Evolutionary conservation across 352 stramenopile species (phyloP), one percentile per base, ranked within the genome.

Genomic region (Globisporangium acanthophoron): DNA sequence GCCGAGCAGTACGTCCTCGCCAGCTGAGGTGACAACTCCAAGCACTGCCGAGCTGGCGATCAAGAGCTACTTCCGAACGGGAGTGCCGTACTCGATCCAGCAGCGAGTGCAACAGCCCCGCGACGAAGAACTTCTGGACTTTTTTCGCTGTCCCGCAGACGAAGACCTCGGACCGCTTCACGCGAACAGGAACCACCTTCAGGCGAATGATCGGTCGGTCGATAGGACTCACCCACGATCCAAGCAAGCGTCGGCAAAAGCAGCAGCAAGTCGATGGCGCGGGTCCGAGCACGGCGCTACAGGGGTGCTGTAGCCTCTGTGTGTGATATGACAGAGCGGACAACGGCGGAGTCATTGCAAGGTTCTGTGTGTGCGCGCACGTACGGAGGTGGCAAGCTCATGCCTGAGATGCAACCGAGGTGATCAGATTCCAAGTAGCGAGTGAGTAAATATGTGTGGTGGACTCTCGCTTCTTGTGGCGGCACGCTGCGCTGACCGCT

Each of bases 31-130:
- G 35, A 20, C 15, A 35, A 7, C 43, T 3, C 49, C 8, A 39
- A 8, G 29, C 1, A 8, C 18, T 18, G 24, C 24, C 8, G 35
- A 39, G 27, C 16, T 29, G 21, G 37, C 33, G 6, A 16, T 47
- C 11, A 35, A 20, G 24, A 44, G 33, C 20, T 47, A 55, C 43
- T 59, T 59, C 8, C 50, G 21, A 8, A 53, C 46, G 5, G 45
- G 51, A 8, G 50, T 64, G 21, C 50, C 58, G n/a, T 24, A 54
- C 15, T 58, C 51, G 27, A 59, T 64, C 40, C 41, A 45, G 39
- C 56, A 62, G 39, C 56, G 56, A 20, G 50, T 16, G 1, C n/a
- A 49, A 12, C 44, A 49, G n/a, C 29, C 49, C 15, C 49, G 29
- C 20, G 24, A 41, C 24, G 49, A 54, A 11, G 49, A 40, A 7